Conservation (phyloP, 1,284 basidiomycete species). For the Ustilago crameri region DNA sequence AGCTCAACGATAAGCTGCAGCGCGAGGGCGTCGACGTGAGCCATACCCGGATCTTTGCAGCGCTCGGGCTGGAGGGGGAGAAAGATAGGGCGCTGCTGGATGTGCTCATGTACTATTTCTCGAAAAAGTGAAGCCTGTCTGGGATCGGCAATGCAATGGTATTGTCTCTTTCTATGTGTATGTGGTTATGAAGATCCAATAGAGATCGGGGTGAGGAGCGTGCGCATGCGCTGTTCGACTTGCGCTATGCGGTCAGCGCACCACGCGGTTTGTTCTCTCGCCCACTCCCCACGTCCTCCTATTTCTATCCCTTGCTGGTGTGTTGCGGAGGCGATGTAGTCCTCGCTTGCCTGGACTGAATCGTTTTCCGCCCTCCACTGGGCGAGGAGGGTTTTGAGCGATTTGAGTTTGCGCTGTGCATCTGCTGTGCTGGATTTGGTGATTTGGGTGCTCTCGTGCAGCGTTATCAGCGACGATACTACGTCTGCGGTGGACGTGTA, state of each 20-base stretch:
- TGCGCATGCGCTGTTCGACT: conserved; percentile 11
- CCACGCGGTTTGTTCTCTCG: conserved; percentile 24
- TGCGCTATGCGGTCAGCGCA: conserved; percentile 22
- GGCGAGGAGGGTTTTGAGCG: conserved; percentile 22
- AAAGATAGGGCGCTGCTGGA: conserved; percentile 35
- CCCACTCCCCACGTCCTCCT: too few species aligned
- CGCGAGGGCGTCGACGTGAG: conserved; percentile 3
- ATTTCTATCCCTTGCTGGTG: too few species aligned
- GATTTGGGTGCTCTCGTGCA: conserved; percentile 55
- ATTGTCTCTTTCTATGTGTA: too few species aligned
- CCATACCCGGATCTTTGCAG: conserved; percentile 29
- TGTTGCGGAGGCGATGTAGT: too few species aligned
- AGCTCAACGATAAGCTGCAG: conserved; percentile 14
- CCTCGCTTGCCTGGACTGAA: conserved; percentile 25
- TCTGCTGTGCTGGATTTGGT: conserved; percentile 32
- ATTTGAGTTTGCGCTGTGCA: conserved; percentile 35
- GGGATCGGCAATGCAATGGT: too few species aligned
- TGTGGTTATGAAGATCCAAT: too few species aligned
- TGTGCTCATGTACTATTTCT: conserved; percentile 51
- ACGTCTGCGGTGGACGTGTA: conserved; percentile 27
- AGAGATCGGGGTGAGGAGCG: too few species aligned
- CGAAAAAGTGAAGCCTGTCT: conserved; percentile 24
- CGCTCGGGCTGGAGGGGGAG: conserved; percentile 10
- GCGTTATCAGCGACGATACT: conserved; percentile 5
- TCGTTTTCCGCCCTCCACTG: conserved; percentile 43